These are phyloP conservation scores for Amaranthus tricolor DNA, from an alignment of 179 eudicot genomes.

Conservation along the genomic window DNA sequence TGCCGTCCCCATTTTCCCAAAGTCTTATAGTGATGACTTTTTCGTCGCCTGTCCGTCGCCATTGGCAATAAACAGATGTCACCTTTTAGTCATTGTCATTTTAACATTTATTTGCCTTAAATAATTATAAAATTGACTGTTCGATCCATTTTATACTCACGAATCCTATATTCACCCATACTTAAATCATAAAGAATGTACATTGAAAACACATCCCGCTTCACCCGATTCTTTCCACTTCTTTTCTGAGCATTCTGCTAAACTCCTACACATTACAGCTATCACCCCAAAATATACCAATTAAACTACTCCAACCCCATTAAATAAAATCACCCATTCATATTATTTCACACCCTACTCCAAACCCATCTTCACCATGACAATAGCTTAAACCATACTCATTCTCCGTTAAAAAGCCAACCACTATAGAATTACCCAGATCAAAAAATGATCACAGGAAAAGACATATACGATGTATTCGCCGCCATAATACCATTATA, in stretches of 20 bases:
- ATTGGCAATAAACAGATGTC: too few species aligned
- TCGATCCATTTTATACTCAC: background rate
- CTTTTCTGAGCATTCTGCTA: constrained; percentile 19
- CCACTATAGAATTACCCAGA: too few species aligned
- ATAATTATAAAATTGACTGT: too few species aligned
- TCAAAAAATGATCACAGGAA: constrained; percentile 50
- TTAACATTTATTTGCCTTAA: too few species aligned
- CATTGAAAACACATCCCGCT: constrained; percentile 19
- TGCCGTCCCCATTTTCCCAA: too few species aligned
- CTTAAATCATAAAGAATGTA: constrained; percentile 9
- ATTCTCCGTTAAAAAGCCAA: too few species aligned
- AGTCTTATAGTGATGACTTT: too few species aligned
- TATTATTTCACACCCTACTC: constrained; percentile 2
- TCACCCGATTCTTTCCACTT: constrained; percentile 22
- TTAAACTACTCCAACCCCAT: background rate
- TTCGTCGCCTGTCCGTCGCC: too few species aligned
- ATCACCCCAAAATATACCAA: background rate
- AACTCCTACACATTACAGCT: constrained; percentile 22
- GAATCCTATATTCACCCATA: background rate
- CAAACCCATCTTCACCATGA: constrained; percentile 2
- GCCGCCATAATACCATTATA: constrained; percentile 63
- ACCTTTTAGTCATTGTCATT: too few species aligned
- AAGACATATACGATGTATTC: constrained; percentile 64
- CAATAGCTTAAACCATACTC: background rate
- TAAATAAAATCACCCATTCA: background rate